These are phyloP conservation scores for Geotrichum candidum DNA, from an alignment of 1,139 yeast species.

Conservation along the genomic window DNA sequence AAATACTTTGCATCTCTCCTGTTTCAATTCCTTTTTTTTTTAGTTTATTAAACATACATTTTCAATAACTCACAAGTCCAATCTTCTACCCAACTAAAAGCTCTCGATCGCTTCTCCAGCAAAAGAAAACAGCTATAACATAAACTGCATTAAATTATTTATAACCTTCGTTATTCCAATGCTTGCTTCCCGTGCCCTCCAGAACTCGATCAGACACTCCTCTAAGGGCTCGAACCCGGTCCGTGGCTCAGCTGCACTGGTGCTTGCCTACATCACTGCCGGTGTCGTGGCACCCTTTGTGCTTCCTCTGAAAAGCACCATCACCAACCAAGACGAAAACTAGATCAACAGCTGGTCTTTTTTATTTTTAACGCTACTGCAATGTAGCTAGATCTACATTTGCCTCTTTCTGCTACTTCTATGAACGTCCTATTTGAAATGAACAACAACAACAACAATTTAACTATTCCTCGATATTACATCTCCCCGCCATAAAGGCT, in stretches of 20 bases:
- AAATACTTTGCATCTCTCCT: neutral
- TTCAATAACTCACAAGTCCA: neutral
- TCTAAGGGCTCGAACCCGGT: neutral
- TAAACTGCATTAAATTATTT: neutral
- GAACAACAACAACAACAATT: no score
- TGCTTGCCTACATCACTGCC: constrained; percentile 15
- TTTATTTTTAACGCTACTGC: neutral
- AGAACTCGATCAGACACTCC: constrained; percentile 7
- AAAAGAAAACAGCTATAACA: neutral
- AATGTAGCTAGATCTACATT: neutral
- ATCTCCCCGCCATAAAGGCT: no score
- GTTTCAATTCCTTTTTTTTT: neutral
- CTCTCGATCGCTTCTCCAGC: neutral
- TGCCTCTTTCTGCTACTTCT: neutral
- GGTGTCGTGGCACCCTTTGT: constrained; percentile 18
- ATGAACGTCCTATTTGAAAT: no score
- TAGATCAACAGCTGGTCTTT: neutral
- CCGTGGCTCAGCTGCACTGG: constrained; percentile 12
- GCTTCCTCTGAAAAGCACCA: constrained; percentile 16
- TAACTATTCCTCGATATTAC: no score
- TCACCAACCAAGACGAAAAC: neutral
- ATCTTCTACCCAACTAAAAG: neutral
- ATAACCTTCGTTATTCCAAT: neutral
- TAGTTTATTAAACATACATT: neutral
- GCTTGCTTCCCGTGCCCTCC: constrained; percentile 8